Percentiles rank a stretch among this genome's conserved stretches.
These are phyloP conservation scores for Cocos nucifera DNA, from an alignment of 176 grass and related monocot genomes.

Conservation along the genomic window DNA sequence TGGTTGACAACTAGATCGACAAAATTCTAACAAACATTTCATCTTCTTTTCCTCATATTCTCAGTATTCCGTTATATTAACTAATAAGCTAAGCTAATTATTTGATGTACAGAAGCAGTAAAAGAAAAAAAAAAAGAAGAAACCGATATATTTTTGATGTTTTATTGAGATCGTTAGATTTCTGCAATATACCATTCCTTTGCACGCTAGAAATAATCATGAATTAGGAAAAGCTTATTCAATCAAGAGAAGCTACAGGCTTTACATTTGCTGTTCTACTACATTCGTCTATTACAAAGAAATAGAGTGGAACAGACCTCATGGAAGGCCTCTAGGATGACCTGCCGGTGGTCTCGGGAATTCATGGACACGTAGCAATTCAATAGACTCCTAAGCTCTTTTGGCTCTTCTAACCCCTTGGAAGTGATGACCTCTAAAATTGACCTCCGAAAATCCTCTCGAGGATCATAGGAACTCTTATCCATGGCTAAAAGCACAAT, in stretches of 20 bases:
- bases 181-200: too few species aligned
- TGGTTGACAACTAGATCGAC: too few species aligned
- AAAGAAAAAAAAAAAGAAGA: too few species aligned
- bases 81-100: too few species aligned
- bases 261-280: background rate
- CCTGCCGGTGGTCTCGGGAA: conserved; percentile 50
- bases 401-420: conserved; percentile 64
- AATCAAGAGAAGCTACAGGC: background rate
- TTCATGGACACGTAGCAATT: conserved; percentile 91
- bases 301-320: conserved; percentile 81
- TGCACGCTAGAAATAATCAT: background rate
- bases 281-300: conserved; percentile 18
- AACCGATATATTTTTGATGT: too few species aligned
- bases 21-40: too few species aligned
- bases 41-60: too few species aligned
- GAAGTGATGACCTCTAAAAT: conserved; percentile 73
- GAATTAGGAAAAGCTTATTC: conserved; percentile 2
- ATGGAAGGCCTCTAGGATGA: conserved; percentile 84
- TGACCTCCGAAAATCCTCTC: conserved; percentile 65
- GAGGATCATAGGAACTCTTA: conserved; percentile 44
- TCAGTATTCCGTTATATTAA: too few species aligned
- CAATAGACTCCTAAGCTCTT: conserved; percentile 67
- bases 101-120: too few species aligned
- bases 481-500: conserved; percentile 71
- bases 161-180: too few species aligned